A percentile compares a stretch with the other conserved stretches of the same genome.
phyloP scores from a whole-genome alignment of 257 asterid genomes.

The Solanum bulbocastanum region DNA sequence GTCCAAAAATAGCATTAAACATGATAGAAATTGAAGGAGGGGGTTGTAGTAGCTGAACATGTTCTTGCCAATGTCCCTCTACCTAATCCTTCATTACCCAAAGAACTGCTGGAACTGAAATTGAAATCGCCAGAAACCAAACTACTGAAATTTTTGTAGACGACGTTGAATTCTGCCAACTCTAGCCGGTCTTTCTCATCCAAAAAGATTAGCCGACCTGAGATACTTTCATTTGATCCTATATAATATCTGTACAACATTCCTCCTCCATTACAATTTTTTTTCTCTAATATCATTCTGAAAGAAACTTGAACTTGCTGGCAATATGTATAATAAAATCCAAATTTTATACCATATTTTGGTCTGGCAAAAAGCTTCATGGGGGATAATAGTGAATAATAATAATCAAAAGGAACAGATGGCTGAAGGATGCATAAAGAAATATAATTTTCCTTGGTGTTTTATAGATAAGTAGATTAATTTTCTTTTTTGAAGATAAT shows the following conservation, averaged over 20 bases:
- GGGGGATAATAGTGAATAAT: not conserved
- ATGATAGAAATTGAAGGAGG: not conserved
- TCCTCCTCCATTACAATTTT: not conserved
- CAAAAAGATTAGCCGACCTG: not conserved
- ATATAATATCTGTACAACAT: not conserved
- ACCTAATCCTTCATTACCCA: not conserved
- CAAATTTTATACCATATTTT: not conserved
- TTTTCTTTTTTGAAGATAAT: not conserved
- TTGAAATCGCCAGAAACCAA: not conserved
- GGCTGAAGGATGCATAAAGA: not conserved
- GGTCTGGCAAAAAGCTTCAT: not conserved
- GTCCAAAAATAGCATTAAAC: not conserved
- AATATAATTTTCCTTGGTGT: not conserved
- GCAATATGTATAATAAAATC: not conserved
- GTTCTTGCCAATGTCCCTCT: not conserved
- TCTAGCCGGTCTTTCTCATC: slow-evolving; percentile 37
- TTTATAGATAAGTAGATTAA: not conserved
- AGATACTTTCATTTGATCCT: not conserved
- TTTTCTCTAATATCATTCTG: not conserved
- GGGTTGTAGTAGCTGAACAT: not conserved
- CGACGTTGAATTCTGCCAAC: slow-evolving; percentile 46
- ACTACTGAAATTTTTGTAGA: slow-evolving; percentile 34
- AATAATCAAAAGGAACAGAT: not conserved
- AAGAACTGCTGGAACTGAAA: not conserved
- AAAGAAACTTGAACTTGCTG: not conserved